A percentile compares a stretch with the other conserved stretches of the same genome.
phyloP scores from a whole-genome alignment of 371 early-diverging fungal species.

The Fennellomyces sp. region DNA sequence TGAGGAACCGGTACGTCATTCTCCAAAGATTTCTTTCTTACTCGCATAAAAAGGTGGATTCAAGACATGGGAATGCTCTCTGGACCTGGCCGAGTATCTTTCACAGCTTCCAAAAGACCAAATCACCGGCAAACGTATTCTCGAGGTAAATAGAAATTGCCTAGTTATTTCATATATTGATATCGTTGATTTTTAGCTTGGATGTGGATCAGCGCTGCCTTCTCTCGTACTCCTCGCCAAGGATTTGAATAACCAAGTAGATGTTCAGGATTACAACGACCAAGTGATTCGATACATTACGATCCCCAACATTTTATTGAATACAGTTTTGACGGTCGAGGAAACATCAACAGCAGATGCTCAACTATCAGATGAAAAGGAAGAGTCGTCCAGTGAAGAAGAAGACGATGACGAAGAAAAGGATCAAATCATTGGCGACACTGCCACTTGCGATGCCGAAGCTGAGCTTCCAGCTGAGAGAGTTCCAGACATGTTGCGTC shows the following conservation, averaged over 20 bases:
- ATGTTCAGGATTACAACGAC: conserved; percentile 92
- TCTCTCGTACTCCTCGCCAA: conserved; percentile 72
- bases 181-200: too few species aligned
- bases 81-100: conserved; percentile 81
- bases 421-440: conserved; percentile 46
- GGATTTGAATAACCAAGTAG: conserved; percentile 59
- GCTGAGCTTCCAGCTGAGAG: conserved; percentile 51
- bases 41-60: conserved; percentile 77
- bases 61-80: conserved; percentile 95
- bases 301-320: conserved; percentile 87
- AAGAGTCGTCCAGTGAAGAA: conserved; percentile 36
- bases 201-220: conserved; percentile 92
- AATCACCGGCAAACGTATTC: conserved; percentile 55
- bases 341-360: conserved; percentile 25
- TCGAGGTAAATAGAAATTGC: conserved; percentile 55
- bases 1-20: too few species aligned
- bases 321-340: conserved; percentile 56
- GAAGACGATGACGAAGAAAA: conserved; percentile 60
- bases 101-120: conserved; percentile 39
- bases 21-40: too few species aligned
- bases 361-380: conserved; percentile 25
- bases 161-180: background rate
- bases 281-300: conserved; percentile 88
- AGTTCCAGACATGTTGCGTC: conserved; percentile 38
- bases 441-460: conserved; percentile 49